Evolutionary conservation across 768 basidiomycete genomes (phyloP).

Genomic region (Boletus pseudopeckii): DNA sequence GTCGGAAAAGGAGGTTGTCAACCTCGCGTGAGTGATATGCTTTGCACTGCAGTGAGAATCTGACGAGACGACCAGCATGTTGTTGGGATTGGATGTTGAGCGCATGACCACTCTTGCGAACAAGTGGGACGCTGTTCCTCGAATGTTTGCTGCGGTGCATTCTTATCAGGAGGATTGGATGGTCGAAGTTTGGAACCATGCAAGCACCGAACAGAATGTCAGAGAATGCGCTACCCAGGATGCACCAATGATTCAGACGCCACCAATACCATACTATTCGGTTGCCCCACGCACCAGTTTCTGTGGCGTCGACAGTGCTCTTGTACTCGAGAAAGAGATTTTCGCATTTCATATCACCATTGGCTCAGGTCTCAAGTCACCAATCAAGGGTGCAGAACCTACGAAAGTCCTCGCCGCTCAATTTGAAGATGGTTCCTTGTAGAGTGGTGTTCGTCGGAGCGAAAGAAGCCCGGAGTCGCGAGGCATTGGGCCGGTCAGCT

Average conservation of each 20-base stretch:
- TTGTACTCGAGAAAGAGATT: background rate
- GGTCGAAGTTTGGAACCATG: too few relatives aligned
- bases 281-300: background rate
- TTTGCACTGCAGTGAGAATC: too few relatives aligned
- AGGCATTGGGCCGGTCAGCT: background rate
- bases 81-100: too few relatives aligned
- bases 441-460: background rate
- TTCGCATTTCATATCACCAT: background rate
- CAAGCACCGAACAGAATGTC: too few relatives aligned
- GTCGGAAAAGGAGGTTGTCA: too few relatives aligned
- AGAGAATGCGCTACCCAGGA: background rate
- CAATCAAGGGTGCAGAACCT: background rate
- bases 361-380: background rate
- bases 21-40: too few relatives aligned
- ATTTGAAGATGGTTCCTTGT: background rate
- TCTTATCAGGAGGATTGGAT: too few relatives aligned
- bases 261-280: background rate
- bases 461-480: background rate
- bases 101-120: too few relatives aligned
- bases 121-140: too few relatives aligned
- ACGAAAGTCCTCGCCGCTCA: background rate
- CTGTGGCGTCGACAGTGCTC: background rate
- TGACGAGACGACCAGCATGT: too few relatives aligned
- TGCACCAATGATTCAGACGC: accelerated
- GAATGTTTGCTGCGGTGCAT: too few relatives aligned